Percentiles rank a stretch among this genome's conserved stretches.
Evolutionary conservation across 179 eudicot species (phyloP).

Genomic region (Dionaea muscipula): DNA sequence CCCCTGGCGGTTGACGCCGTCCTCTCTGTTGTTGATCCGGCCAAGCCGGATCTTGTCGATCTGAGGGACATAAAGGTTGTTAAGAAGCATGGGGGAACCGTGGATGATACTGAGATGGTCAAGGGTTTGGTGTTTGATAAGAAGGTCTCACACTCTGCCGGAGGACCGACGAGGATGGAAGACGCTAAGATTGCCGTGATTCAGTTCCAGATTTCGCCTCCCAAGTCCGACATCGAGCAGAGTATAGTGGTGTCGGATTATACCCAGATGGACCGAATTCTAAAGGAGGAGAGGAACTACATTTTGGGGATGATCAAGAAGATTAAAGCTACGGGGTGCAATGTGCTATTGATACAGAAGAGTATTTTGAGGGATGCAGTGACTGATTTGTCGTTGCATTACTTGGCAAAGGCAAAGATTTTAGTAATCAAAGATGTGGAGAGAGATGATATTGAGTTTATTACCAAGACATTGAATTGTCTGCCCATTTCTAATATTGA

Average conservation of each 20-base stretch:
- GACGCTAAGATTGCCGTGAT: constrained; percentile 88
- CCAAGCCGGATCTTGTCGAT: constrained; percentile 70
- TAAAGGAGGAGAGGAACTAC: constrained; percentile 95
- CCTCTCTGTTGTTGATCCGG: constrained; percentile 65
- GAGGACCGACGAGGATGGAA: constrained; percentile 78
- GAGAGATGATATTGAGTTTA: constrained; percentile 96
- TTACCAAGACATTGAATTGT: constrained; percentile 89
- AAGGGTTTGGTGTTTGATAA: constrained; percentile 90
- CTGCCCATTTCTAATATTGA: constrained; percentile 85
- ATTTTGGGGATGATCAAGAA: constrained; percentile 91
- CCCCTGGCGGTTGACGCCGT: constrained; percentile 93
- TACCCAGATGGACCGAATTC: constrained; percentile 89
- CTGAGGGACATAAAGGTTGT: constrained; percentile 78
- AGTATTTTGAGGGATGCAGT: constrained; percentile 97
- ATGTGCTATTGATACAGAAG: constrained; percentile 91
- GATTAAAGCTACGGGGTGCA: constrained; percentile 87
- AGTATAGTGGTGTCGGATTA: constrained; percentile 87
- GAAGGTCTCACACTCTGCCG: constrained; percentile 79
- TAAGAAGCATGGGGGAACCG: constrained; percentile 84
- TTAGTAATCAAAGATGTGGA: constrained; percentile 90
- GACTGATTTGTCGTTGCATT: constrained; percentile 86
- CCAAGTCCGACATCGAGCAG: constrained; percentile 91
- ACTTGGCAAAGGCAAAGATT: constrained; percentile 89
- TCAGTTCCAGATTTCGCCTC: constrained; percentile 94
- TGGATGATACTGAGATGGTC: constrained; percentile 80